Conservation (phyloP, 306 rosid genomes). For the Rubus idaeus region DNA sequence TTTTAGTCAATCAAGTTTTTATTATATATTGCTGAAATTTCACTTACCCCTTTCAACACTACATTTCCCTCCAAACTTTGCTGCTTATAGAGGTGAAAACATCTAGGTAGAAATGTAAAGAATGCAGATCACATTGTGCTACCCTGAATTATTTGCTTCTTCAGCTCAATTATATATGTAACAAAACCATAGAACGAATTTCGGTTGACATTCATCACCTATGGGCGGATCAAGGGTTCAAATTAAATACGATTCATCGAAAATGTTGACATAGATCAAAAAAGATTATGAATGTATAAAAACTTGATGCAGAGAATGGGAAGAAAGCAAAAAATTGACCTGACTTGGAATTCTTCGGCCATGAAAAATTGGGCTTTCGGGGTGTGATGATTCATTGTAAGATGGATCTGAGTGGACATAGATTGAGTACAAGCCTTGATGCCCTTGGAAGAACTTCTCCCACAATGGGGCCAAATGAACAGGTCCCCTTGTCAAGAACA, state of each 20-base stretch:
- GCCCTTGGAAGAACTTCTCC: slow-evolving; percentile 77
- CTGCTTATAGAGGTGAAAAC: background rate
- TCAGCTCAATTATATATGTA: background rate
- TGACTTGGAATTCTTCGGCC: slow-evolving; percentile 75
- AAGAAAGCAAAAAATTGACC: slow-evolving; percentile 45
- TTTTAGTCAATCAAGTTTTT: background rate
- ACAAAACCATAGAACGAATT: background rate
- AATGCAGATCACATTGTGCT: background rate
- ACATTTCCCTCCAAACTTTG: background rate
- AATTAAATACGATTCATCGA: background rate
- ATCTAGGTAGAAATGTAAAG: background rate
- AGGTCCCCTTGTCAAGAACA: slow-evolving; percentile 79
- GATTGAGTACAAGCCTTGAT: slow-evolving; percentile 64
- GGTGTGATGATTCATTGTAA: slow-evolving; percentile 49
- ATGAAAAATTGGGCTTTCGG: slow-evolving; percentile 52
- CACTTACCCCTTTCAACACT: background rate
- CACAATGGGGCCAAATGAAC: slow-evolving; percentile 68
- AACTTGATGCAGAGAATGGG: background rate
- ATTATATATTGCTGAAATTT: background rate
- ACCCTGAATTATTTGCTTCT: background rate
- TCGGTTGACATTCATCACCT: background rate
- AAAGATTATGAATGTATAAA: background rate
- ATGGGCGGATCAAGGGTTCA: background rate
- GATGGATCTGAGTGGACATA: slow-evolving; percentile 78
- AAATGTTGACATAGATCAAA: background rate